A percentile compares a stretch with the other conserved stretches of the same genome.
Evolutionary conservation across 495 filamentous ascomycete genomes (phyloP).

Genomic region (Hyaloscypha hepaticicola): DNA sequence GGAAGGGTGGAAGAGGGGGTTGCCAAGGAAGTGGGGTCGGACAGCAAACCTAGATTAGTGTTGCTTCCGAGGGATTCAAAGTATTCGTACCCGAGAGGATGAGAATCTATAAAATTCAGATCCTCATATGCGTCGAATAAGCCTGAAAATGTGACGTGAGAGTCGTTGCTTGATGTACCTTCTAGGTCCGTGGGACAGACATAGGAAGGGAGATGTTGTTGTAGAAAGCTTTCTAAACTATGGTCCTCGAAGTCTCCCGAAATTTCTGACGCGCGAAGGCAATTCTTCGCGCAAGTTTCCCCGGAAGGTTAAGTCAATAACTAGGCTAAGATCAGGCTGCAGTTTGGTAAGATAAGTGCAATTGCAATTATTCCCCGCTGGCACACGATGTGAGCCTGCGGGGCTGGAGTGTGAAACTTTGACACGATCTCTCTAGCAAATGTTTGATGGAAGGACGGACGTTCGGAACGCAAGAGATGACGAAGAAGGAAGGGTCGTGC

Average conservation of each 20-base stretch:
- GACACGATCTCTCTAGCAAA: neutral
- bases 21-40: constrained; percentile 5
- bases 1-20: neutral
- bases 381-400: constrained; percentile 9
- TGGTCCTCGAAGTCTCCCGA: constrained; percentile 15
- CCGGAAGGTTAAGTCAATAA: neutral
- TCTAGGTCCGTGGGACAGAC: constrained; percentile 8
- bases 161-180: constrained; percentile 11
- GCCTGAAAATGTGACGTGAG: constrained; percentile 7
- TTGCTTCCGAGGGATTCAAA: constrained; percentile 5
- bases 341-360: constrained; percentile 7
- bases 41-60: constrained; percentile 15
- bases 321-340: neutral
- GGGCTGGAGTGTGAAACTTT: neutral
- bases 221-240: constrained; percentile 21
- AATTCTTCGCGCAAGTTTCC: constrained; percentile 16
- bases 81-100: neutral
- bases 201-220: constrained; percentile 21
- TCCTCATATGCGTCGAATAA: neutral
- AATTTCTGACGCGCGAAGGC: constrained; percentile 21
- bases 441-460: neutral
- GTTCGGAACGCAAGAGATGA: neutral
- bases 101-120: constrained; percentile 1
- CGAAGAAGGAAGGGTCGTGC: neutral
- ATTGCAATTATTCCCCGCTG: constrained; percentile 18